phyloP scores from a whole-genome alignment of 2,329 filamentous ascomycete species.

The Amphichorda felina region DNA sequence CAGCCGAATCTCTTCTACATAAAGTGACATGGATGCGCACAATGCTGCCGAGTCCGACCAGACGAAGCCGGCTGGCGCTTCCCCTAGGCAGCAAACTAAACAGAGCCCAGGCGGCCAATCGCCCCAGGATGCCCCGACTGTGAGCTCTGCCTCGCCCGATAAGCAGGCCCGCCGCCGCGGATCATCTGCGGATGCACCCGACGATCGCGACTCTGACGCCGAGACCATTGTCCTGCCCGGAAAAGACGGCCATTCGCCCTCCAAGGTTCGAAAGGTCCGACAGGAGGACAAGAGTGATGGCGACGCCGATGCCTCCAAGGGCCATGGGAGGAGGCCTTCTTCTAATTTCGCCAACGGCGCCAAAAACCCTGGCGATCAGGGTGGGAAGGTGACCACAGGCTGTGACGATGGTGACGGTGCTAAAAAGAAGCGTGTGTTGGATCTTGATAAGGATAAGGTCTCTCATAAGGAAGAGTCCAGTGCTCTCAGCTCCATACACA shows the following conservation, averaged over 20 bases:
- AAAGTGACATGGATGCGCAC: constrained; percentile 57
- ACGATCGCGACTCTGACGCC: constrained; percentile 56
- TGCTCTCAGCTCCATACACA: constrained; percentile 44
- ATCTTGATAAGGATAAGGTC: constrained; percentile 19
- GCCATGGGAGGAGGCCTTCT: background rate
- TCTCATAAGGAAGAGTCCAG: constrained; percentile 40
- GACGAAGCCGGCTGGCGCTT: constrained; percentile 44
- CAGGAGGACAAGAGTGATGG: constrained; percentile 52
- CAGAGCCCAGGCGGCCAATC: constrained; percentile 10
- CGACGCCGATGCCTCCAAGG: constrained; percentile 25
- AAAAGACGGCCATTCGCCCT: constrained; percentile 52
- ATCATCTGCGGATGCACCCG: constrained; percentile 22
- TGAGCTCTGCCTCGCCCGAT: constrained; percentile 3
- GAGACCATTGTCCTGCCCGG: constrained; percentile 59
- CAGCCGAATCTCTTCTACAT: constrained; percentile 36
- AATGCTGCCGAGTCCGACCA: constrained; percentile 52
- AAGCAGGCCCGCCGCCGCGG: constrained; percentile 6
- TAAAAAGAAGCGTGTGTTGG: constrained; percentile 38
- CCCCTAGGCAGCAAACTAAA: constrained; percentile 30
- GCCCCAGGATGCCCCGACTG: constrained; percentile 3
- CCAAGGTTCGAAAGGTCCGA: constrained; percentile 52
- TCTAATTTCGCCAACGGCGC: background rate
- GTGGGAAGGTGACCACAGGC: constrained; percentile 5
- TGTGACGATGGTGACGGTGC: constrained; percentile 12
- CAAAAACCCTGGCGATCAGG: background rate